Evolutionary conservation across 2,329 filamentous ascomycete species (phyloP), one percentile per base, ranked within the genome.

Genomic region (Penicillium sp.): DNA sequence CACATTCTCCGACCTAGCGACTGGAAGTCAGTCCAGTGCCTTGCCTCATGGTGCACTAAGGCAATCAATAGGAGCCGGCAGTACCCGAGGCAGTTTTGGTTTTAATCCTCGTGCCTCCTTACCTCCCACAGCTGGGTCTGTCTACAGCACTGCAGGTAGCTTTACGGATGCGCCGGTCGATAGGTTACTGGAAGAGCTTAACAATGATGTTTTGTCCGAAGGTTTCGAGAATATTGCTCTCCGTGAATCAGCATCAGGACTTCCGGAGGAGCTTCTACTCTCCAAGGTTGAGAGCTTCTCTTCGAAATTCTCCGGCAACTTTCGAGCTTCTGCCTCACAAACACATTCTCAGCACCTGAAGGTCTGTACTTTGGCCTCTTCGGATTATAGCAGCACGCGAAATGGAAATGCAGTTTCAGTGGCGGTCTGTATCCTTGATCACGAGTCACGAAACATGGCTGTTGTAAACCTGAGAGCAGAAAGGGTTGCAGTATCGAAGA

Each of bases 1-100:
- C 1, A 83, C 87, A n/a, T 95, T 96, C 68, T 83, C 87, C 24
- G 92, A 96, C 45, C 83, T 87, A 55, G 81, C 84, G 14, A 78
- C 78, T 50, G 78, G 75, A 63, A 75, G 64, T 47, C 74, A 75
- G 55, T 63, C 67, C 13, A 70, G 55, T 40, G 54, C 66, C 14
- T 56, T 68, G 37, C 65, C 67, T 23, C 78, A 73, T 72, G 60
- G 79, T 71, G 79, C 80, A 39, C 74, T 81, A 13, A 85, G 88
- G 60, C 83, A 94, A 49, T 96, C 92, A 1, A 83, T 94, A 59
- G 88, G 89, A 26, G 86, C 82, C 50, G 81, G 84, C 49, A 83
- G 85, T 51, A 80, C 83, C 31, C 84, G 90, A 39, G 79, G 79
- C 42, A 92, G 90, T 64, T 80, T 85, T 67, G 75, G 75, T 28